Percentiles rank a stretch among this genome's conserved stretches.
These are phyloP conservation scores for Lasiosphaeria hispida DNA, from an alignment of 495 filamentous ascomycete genomes.

Conservation along the genomic window DNA sequence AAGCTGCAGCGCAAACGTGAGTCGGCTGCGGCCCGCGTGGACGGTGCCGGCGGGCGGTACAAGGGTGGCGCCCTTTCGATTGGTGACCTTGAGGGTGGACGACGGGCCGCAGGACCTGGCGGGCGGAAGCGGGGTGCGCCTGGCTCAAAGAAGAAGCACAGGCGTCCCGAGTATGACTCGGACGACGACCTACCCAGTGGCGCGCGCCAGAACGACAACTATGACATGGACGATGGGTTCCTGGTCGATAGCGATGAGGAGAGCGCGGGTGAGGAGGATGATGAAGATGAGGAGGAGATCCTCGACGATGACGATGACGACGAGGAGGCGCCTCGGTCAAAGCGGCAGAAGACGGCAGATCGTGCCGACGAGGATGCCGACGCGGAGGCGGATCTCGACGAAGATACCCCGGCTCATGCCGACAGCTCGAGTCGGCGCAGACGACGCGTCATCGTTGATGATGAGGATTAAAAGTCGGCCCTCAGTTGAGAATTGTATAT, in stretches of 20 bases:
- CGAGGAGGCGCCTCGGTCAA: slow-evolving; percentile 46
- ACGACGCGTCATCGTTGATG: slow-evolving; percentile 49
- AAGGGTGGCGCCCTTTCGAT: slow-evolving; percentile 63
- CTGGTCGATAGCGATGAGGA: slow-evolving; percentile 73
- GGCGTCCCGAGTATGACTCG: slow-evolving; percentile 54
- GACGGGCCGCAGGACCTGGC: slow-evolving; percentile 26
- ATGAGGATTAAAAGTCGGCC: slow-evolving; percentile 32
- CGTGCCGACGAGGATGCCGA: slow-evolving; percentile 42
- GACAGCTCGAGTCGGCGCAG: slow-evolving; percentile 35
- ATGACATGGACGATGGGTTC: slow-evolving; percentile 78
- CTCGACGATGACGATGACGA: slow-evolving; percentile 49
- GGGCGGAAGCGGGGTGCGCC: slow-evolving; percentile 45
- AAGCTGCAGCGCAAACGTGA: slow-evolving; percentile 68
- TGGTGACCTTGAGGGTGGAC: slow-evolving; percentile 68
- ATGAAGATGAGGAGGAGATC: slow-evolving; percentile 56
- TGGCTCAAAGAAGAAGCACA: slow-evolving; percentile 42
- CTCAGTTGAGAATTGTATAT: slow-evolving; percentile 10
- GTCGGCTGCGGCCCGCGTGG: slow-evolving; percentile 61
- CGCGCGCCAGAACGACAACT: slow-evolving; percentile 71
- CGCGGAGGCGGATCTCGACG: slow-evolving; percentile 28
- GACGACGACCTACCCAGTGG: slow-evolving; percentile 66
- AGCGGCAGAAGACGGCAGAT: slow-evolving; percentile 46
- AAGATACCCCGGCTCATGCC: slow-evolving; percentile 37
- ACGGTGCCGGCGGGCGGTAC: slow-evolving; percentile 50
- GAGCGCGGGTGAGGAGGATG: slow-evolving; percentile 59